Evolutionary conservation across 2,329 filamentous ascomycete genomes (phyloP), one percentile per base, ranked within the genome.

Genomic region (Ophiocordyceps camponoti-leonardi): DNA sequence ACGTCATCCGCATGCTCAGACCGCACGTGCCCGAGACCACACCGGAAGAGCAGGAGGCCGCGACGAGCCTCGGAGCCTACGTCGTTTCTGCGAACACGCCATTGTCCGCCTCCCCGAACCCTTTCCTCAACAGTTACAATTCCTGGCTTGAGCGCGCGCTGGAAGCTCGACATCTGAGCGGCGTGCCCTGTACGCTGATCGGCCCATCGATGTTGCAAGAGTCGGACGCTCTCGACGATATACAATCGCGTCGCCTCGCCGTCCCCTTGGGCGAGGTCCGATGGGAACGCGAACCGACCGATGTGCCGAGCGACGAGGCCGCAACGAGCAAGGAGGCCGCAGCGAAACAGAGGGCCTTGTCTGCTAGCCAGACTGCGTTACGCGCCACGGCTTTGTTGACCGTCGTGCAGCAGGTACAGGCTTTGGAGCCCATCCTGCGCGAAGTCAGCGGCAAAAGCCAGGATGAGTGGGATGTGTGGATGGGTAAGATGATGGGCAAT

Each of bases 401-500:
- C 2, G 78, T 88, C 6, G 76, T 93, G 45, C 83, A 88, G 58
- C 75, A 86, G 71, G 85, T 94, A 45, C 85, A 92, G 58, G 82
- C 81, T 50, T 67, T 95, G 54, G 88, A 95, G 62, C 85, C 86
- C 6, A 65, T 92, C 48, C 66, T 95, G 53, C 77, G 83, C 53
- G 83, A 94, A 55, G 77, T 79, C 42, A 93, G 83, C 56, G 83
- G 82, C 14, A 94, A 94, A 68, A 86, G 82, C 55, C 78, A 84
- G 57, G 86, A 94, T 53, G 88, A 95, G 64, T 95, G 87, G 87
- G 84, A 93, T 60, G 71, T 78, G 40, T 95, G 88, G 88, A 78
- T 84, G 65, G 79, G 81, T 39, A 85, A 81, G 61, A 85, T 94
- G 82, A 90, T 86, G 73, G 75, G 77, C 42, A 83, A 92, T 61